A percentile compares a stretch with the other conserved stretches of the same genome.
Evolutionary conservation across 345 rosid genomes (phyloP).

Genomic region (Rhodomyrtus tomentosa): DNA sequence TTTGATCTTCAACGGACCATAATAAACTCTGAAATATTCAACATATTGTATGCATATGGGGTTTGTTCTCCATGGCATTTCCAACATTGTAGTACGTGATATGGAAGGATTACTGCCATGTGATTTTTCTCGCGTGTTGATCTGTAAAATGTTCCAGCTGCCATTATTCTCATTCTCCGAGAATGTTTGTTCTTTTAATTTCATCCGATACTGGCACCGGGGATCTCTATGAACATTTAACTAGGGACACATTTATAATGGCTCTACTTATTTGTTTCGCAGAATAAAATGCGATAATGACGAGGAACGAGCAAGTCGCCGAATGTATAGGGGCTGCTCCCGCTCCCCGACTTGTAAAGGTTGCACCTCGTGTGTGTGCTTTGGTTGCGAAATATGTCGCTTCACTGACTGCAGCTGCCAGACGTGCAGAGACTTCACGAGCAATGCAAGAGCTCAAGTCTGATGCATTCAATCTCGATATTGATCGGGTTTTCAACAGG

Average conservation of each 20-base stretch:
- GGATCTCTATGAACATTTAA: background rate
- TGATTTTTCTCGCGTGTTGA: background rate
- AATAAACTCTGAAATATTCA: background rate
- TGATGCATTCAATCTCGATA: background rate
- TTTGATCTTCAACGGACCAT: background rate
- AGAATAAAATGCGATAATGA: constrained; percentile 72
- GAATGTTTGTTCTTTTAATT: background rate
- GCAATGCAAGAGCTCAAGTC: constrained; percentile 41
- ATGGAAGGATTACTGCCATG: background rate
- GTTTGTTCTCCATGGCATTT: background rate
- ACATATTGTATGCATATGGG: background rate
- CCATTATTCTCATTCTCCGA: background rate
- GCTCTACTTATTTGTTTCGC: background rate
- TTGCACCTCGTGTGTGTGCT: constrained; percentile 95
- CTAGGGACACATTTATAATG: background rate
- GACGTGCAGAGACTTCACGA: constrained; percentile 81
- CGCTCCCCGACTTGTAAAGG: constrained; percentile 84
- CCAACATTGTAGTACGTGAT: background rate
- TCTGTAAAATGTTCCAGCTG: background rate
- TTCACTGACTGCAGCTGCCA: constrained; percentile 91
- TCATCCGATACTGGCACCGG: background rate
- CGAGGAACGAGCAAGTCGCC: constrained; percentile 65
- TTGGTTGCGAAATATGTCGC: constrained; percentile 84
- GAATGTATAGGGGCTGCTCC: constrained; percentile 76
- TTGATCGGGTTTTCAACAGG: background rate